A percentile compares a stretch with the other conserved stretches of the same genome.
Conservation (phyloP, 192 early-diverging fungal genomes). For the Coemansia sp. region DNA sequence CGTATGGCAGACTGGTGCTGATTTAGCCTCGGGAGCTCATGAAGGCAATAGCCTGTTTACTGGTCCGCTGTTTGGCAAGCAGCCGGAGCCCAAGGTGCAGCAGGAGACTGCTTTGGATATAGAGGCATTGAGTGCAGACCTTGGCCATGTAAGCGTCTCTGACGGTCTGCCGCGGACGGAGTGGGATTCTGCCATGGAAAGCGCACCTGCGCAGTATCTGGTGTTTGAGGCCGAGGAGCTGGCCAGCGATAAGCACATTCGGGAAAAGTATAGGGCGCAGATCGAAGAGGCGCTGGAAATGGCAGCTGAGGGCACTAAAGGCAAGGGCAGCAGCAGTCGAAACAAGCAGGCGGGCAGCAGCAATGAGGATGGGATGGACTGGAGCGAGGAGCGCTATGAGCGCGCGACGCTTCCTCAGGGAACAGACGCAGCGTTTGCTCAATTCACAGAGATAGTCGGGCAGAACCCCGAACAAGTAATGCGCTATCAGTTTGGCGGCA, state of each 20-base stretch:
- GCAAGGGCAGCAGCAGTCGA: not conserved
- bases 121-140: not conserved
- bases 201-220: slow-evolving; percentile 26
- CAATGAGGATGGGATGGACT: slow-evolving; percentile 17
- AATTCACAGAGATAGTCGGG: slow-evolving; percentile 69
- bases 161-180: slow-evolving; percentile 7
- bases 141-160: slow-evolving; percentile 7
- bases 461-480: slow-evolving; percentile 82
- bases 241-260: not conserved
- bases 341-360: slow-evolving; percentile 30
- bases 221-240: slow-evolving; percentile 31
- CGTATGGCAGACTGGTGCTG: slow-evolving; percentile 25
- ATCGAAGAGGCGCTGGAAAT: slow-evolving; percentile 32
- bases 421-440: slow-evolving; percentile 76
- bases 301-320: not conserved
- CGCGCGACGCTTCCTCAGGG: slow-evolving; percentile 65
- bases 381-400: slow-evolving; percentile 85
- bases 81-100: not conserved
- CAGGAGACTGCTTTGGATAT: not conserved
- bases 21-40: not conserved
- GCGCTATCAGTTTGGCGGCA: slow-evolving; percentile 71
- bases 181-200: slow-evolving; percentile 13
- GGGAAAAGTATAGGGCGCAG: slow-evolving; percentile 18
- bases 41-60: slow-evolving; percentile 13
- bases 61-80: slow-evolving; percentile 24